Conservation (phyloP, 495 filamentous ascomycete genomes). For the Trichoderma parareesei region DNA sequence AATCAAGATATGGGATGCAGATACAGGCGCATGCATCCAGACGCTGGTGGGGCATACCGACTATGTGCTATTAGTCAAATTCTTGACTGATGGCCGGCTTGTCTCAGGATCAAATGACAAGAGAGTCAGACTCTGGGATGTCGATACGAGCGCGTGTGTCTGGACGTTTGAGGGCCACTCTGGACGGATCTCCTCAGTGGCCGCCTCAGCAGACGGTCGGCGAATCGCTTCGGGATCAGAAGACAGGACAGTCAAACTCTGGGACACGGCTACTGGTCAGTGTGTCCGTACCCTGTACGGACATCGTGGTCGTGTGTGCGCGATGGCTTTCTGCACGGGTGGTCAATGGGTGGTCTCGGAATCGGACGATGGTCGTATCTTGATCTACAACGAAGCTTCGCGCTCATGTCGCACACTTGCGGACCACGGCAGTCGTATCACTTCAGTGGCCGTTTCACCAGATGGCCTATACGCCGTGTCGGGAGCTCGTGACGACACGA, state of each 20-base stretch:
- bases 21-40: neutral
- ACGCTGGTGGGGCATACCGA: neutral
- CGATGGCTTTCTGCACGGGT: neutral
- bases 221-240: conserved; percentile 14
- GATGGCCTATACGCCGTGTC: neutral
- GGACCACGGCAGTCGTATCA: neutral
- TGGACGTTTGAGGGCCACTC: conserved; percentile 17
- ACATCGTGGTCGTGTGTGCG: neutral
- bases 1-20: neutral
- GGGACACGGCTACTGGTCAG: neutral
- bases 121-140: neutral
- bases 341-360: neutral
- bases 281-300: neutral
- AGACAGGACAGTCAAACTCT: conserved; percentile 9
- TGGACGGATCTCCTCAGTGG: conserved; percentile 12
- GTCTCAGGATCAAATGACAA: neutral
- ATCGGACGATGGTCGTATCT: neutral
- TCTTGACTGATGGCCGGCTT: neutral
- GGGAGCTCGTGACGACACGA: neutral
- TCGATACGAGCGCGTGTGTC: neutral
- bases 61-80: neutral
- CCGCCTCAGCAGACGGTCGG: conserved; percentile 15
- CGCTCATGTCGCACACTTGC: neutral
- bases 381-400: neutral
- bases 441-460: neutral